phyloP scores from a whole-genome alignment of 129 eudicot genomes.

The sunflower (Helianthus annuus) region HanXRQr2.0-SUNRISE NC_035444.2:157661525-157662024 shows the following conservation, averaged over 20 bases:
- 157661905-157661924: background rate
- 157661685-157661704: background rate
- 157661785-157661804: background rate
- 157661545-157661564: slow-evolving; percentile 15
- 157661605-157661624: background rate
- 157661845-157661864: background rate
- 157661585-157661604: background rate
- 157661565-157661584: background rate
- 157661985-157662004: slow-evolving; percentile 45
- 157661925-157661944: background rate
- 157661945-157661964: slow-evolving; percentile 1
- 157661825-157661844: background rate
- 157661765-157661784: background rate
- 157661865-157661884: slow-evolving; percentile 7
- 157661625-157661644: background rate
- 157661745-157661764: background rate
- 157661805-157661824: background rate
- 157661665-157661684: background rate
- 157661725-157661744: slow-evolving; percentile 17
- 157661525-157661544: background rate
- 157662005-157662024: slow-evolving; percentile 41
- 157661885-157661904: background rate
- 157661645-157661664: background rate
- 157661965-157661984: slow-evolving; percentile 52
- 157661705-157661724: too few species aligned